Percentiles rank a stretch among this genome's conserved stretches.
These are phyloP conservation scores for Neurospora sp. DNA, from an alignment of 495 filamentous ascomycete species.

Conservation along the genomic window DNA sequence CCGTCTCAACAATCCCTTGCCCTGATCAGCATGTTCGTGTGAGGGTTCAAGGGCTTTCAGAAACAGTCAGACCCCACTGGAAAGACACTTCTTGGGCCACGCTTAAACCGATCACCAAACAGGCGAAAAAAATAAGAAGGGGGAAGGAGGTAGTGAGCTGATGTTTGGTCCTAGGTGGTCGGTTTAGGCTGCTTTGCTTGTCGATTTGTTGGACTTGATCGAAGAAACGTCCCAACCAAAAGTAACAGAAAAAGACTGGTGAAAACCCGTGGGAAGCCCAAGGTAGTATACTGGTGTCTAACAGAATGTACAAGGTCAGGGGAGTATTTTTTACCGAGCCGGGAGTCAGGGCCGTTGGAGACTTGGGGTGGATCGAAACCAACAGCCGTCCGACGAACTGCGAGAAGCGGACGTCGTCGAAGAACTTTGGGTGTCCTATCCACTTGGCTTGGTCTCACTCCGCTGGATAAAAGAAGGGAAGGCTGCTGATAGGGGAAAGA, in stretches of 20 bases:
- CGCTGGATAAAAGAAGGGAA: not conserved
- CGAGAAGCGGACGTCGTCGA: not conserved
- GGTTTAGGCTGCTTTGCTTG: not conserved
- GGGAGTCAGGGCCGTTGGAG: slow-evolving; percentile 13
- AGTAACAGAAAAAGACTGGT: not conserved
- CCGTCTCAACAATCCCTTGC: not conserved
- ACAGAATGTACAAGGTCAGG: slow-evolving; percentile 2
- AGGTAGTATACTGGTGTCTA: not conserved
- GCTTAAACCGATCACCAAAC: not conserved
- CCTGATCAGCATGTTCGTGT: not conserved
- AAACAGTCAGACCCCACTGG: not conserved
- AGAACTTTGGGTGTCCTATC: not conserved
- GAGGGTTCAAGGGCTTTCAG: not conserved
- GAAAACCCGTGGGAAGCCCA: not conserved
- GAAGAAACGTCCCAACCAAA: not conserved
- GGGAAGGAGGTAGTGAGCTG: not conserved
- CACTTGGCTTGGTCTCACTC: not conserved
- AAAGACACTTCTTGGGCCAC: not conserved
- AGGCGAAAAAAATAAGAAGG: not conserved
- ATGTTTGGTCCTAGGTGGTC: not conserved
- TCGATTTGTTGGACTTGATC: not conserved
- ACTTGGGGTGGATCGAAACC: not conserved
- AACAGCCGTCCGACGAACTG: slow-evolving; percentile 5
- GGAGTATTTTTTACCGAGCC: slow-evolving; percentile 8
- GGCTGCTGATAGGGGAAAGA: not conserved